These are phyloP conservation scores for Jamesozyma spencerorum DNA, from an alignment of 805 yeast species.

Conservation along the genomic window DNA sequence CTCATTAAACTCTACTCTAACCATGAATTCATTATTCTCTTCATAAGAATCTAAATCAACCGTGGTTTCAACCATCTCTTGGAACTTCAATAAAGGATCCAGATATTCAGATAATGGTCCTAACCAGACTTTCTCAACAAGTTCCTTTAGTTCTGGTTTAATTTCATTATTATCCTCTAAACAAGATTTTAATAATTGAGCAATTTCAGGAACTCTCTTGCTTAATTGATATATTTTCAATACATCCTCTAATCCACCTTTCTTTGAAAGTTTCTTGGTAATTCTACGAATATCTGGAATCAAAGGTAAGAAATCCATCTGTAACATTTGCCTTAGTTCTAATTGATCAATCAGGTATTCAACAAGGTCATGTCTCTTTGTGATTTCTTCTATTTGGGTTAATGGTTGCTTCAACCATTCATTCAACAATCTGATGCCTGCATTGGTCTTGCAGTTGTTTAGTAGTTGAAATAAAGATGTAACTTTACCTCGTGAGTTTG, in stretches of 20 bases:
- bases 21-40: constrained; percentile 64
- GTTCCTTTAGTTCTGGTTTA: constrained; percentile 17
- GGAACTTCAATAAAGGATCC: constrained; percentile 51
- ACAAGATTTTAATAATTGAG: constrained; percentile 41
- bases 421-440: constrained; percentile 80
- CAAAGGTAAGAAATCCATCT: constrained; percentile 54
- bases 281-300: constrained; percentile 81
- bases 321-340: constrained; percentile 53
- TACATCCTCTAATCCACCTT: constrained; percentile 75
- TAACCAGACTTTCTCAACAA: constrained; percentile 48
- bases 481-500: constrained; percentile 30
- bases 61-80: constrained; percentile 86
- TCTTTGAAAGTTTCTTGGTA: constrained; percentile 51
- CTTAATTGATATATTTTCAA: constrained; percentile 79
- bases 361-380: constrained; percentile 66
- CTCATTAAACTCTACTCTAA: constrained; percentile 85
- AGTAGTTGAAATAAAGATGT: constrained; percentile 71
- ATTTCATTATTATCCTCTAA: constrained; percentile 26
- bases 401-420: constrained; percentile 97
- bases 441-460: constrained; percentile 78
- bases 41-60: constrained; percentile 79
- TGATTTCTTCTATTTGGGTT: constrained; percentile 50
- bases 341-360: constrained; percentile 62
- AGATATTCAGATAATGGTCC: constrained; percentile 43
- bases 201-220: constrained; percentile 57